Percentiles rank a stretch among this genome's conserved stretches.
Evolutionary conservation across 1,139 yeast genomes (phyloP).

Genomic region (Saccharomyces uvarum): DNA sequence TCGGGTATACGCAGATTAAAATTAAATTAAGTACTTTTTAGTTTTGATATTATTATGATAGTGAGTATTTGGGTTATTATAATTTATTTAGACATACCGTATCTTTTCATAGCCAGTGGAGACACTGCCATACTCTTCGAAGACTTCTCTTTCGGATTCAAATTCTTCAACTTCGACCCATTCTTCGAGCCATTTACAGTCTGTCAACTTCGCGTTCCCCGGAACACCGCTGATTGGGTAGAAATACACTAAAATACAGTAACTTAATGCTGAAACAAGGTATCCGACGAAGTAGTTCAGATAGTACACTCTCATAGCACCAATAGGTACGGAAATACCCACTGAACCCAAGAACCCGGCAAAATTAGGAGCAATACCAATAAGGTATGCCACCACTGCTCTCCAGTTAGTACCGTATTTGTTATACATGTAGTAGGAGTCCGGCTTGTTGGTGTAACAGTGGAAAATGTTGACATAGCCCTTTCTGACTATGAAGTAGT

Average conservation of each 20-base stretch:
- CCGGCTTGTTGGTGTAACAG: constrained; percentile 43
- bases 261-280: constrained; percentile 45
- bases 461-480: constrained; percentile 61
- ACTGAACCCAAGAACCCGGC: constrained; percentile 82
- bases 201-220: constrained; percentile 35
- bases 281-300: constrained; percentile 74
- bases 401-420: constrained; percentile 72
- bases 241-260: constrained; percentile 42
- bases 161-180: constrained; percentile 60
- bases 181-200: constrained; percentile 36
- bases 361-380: constrained; percentile 74
- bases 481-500: constrained; percentile 67
- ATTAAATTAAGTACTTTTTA: not conserved
- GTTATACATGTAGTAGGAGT: constrained; percentile 51
- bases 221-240: constrained; percentile 59
- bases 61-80: not conserved
- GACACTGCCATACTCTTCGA: constrained; percentile 14
- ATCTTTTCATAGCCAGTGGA: not conserved
- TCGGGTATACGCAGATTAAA: not conserved
- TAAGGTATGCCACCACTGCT: constrained; percentile 60
- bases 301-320: constrained; percentile 66
- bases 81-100: not conserved
- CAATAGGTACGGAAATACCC: constrained; percentile 56
- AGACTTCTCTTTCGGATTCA: constrained; percentile 34
- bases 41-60: not conserved